Conservation (phyloP, 768 basidiomycete species). For the Termitomyces sp. region DNA sequence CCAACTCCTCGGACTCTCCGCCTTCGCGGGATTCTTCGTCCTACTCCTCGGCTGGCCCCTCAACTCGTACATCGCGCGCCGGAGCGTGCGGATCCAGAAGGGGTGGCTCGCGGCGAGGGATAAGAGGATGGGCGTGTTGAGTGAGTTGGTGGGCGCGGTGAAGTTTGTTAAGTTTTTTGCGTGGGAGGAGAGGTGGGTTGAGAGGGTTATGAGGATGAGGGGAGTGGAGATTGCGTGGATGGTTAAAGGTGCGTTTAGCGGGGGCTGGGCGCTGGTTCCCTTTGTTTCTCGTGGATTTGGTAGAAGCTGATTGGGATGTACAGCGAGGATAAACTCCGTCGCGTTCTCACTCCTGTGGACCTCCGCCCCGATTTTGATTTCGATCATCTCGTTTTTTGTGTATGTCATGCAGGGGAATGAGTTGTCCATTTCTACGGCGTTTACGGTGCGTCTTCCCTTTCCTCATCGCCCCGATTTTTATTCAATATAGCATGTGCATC, state of each 20-base stretch:
- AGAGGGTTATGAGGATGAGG: constrained; percentile 61
- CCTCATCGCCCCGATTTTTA: background rate
- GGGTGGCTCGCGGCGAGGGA: constrained; percentile 63
- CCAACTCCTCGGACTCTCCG: constrained; percentile 65
- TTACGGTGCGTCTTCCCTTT: constrained; percentile 55
- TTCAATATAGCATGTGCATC: background rate
- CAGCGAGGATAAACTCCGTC: constrained; percentile 67
- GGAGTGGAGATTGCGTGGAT: constrained; percentile 75
- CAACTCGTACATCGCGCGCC: constrained; percentile 62
- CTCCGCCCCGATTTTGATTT: constrained; percentile 75
- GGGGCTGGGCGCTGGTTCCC: too few species aligned
- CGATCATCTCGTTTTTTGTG: constrained; percentile 74
- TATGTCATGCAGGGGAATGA: constrained; percentile 73
- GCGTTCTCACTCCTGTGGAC: constrained; percentile 74
- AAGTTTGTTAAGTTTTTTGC: constrained; percentile 87
- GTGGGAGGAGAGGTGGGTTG: constrained; percentile 78
- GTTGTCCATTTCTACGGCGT: constrained; percentile 77
- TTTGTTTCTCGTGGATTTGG: background rate
- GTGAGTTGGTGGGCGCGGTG: constrained; percentile 73
- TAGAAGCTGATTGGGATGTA: background rate
- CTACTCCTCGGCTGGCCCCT: constrained; percentile 68
- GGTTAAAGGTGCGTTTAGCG: constrained; percentile 51
- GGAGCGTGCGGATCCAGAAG: constrained; percentile 61
- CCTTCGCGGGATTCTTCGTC: constrained; percentile 76
- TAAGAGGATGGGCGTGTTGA: constrained; percentile 74